Evolutionary conservation across 2,329 filamentous ascomycete genomes (phyloP), one percentile per base, ranked within the genome.

Genomic region (Onygena corvina): DNA sequence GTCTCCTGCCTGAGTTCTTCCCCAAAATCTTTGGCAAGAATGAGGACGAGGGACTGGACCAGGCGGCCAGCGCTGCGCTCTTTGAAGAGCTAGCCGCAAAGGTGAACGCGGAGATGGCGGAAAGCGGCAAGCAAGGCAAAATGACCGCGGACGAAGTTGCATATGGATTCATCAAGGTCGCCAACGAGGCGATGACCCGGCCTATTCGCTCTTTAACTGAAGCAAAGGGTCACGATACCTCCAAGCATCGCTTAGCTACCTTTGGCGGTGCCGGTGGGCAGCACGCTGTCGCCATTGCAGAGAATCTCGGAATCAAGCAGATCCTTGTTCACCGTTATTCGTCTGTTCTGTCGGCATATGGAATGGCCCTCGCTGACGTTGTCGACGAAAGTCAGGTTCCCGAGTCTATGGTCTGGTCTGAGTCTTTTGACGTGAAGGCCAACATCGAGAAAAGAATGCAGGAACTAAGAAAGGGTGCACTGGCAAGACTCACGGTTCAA

Each of bases 191-290:
- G 11, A 94, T 94, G 88, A 88, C 85, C 3, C 72, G 87, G 27
- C 87, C 87, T 0, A 94, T 94, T 56, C 76, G 88, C 23, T 87
- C 84, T n/a, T 76, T 94, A 55, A 94, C 87, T 0, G 88, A 94
- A 64, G 88, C 86, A 11, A 86, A 89, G 64, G 88, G 88, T 0
- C 84, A 93, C 55, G 86, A 93, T 61, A 88, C 87, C 0, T 86
- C 85, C 1, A 86, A 84, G 59, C 88, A 94, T 64, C 73, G 85
- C 6, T 73, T 94, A 33, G 87, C 86, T 0, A 90, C 85, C 0
- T 94, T 94, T 67, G 88, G 88, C 33, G 88, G 88, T 40, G 88
- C 88, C 0, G 88, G 88, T 31, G 88, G 88, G 0, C 88, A 94
- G 62, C 88, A 94, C 60, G 88, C 88, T 1, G 85, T 92, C n/a